Evolutionary conservation across 129 eudicot genomes (phyloP), one percentile per base, ranked within the genome.

Genomic region (Daucus carota): DNA sequence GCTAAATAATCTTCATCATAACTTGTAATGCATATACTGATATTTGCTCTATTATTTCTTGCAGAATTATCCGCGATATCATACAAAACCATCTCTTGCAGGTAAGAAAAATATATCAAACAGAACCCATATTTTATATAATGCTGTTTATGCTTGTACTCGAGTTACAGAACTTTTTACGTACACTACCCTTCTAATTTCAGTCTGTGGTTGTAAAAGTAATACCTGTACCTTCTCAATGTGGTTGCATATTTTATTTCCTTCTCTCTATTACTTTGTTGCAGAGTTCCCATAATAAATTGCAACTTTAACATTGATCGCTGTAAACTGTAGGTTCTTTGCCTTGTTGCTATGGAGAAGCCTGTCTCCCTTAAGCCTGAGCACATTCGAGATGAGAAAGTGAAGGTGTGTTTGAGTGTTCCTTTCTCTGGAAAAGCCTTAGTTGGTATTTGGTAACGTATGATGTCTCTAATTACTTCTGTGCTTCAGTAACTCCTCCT

Each of bases 361-460:
- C 98, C 98, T 14, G 88, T 93, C 63, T 93, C 98, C 75, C 80
- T 90, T 22, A 90, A 84, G 73, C 97, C 97, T n/a, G 98, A 93
- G 85, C 90, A 93, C 77, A 91, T 93, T 54, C 92, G 98, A 28
- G 97, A 93, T 82, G 98, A 93, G 85, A 93, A 93, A 93, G 98
- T 93, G 54, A 93, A 93, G 97, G 98, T 90, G 63, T 16, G 74
- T 87, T 57, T 26, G 10, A 63, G 70, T 57, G 13, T 33, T 29
- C 52, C 76, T 52, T 36, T 42, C 31, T 42, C 20, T n/a, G 6
- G 18, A 34, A 70, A 71, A n/a, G 3, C 8, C 41, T 62, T 8
- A 1, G 36, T n/a, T n/a, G n/a, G n/a, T n/a, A n/a, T n/a, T 45
- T 28, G 5, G 50, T 28, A 36, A 41, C 24, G 32, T 57, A 57